These are phyloP conservation scores for Rhexocercosporidium sp. DNA, from an alignment of 2,329 filamentous ascomycete genomes.

Conservation along the genomic window DNA sequence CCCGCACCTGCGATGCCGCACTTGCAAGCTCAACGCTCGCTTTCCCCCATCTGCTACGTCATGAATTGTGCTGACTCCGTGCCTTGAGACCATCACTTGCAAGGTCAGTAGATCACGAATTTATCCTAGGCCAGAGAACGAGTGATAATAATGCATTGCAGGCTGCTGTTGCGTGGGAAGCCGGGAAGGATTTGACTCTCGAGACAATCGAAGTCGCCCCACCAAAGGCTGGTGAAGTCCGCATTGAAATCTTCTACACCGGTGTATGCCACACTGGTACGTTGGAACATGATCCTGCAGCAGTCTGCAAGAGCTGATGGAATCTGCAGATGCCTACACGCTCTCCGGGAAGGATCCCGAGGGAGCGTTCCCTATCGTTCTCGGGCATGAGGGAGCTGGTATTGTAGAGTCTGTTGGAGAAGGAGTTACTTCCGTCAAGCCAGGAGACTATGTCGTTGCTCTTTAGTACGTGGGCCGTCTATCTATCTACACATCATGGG, in stretches of 20 bases:
- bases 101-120: slow-evolving; percentile 37
- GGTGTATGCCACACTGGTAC: slow-evolving; percentile 97
- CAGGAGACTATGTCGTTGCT: slow-evolving; percentile 87
- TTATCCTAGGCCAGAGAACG: background rate
- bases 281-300: slow-evolving; percentile 27
- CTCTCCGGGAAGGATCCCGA: slow-evolving; percentile 97
- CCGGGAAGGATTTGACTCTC: slow-evolving; percentile 84
- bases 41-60: slow-evolving; percentile 8
- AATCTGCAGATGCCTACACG: slow-evolving; percentile 79
- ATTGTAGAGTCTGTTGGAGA: slow-evolving; percentile 93
- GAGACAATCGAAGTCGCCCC: slow-evolving; percentile 93
- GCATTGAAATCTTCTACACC: slow-evolving; percentile 96
- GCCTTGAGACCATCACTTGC: slow-evolving; percentile 41
- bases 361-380: slow-evolving; percentile 87
- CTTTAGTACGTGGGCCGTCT: slow-evolving; percentile 69
- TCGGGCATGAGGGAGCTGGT: slow-evolving; percentile 90
- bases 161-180: slow-evolving; percentile 97
- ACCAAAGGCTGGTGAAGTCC: slow-evolving; percentile 90
- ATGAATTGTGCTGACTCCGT: slow-evolving; percentile 18
- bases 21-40: background rate
- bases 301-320: slow-evolving; percentile 19
- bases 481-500: slow-evolving; percentile 16
- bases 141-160: slow-evolving; percentile 40
- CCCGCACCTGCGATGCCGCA: slow-evolving; percentile 2
- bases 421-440: slow-evolving; percentile 92